Percentiles rank a stretch among this genome's conserved stretches.
Conservation (phyloP, 768 basidiomycete species). For the Suillus clintonianus region DNA sequence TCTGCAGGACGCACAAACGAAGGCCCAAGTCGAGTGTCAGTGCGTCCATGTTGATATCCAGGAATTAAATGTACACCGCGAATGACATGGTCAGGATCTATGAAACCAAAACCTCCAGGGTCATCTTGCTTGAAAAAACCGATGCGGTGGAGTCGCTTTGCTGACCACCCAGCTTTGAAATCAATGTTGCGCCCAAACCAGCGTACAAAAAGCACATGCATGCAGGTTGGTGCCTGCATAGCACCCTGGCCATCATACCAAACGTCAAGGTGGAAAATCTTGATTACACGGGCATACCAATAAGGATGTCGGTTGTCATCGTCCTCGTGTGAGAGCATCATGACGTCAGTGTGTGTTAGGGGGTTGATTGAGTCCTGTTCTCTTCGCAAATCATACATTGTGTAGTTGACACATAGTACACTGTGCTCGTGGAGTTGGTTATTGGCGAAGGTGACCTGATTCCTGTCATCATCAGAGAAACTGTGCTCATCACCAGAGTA, state of each 20-base stretch:
- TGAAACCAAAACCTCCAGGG: slow-evolving; percentile 43
- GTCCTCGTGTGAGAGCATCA: slow-evolving; percentile 31
- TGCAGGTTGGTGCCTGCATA: slow-evolving; percentile 5
- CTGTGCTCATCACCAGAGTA: slow-evolving; percentile 16
- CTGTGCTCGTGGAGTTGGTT: slow-evolving; percentile 36
- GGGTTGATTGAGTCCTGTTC: slow-evolving; percentile 23
- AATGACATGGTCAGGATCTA: slow-evolving; percentile 43
- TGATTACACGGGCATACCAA: slow-evolving; percentile 23
- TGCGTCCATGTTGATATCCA: slow-evolving; percentile 30
- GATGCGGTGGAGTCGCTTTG: slow-evolving; percentile 36
- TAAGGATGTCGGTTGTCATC: background rate
- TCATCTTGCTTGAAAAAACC: slow-evolving; percentile 35
- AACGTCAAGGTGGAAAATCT: slow-evolving; percentile 26
- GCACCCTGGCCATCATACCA: background rate
- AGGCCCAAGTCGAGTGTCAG: slow-evolving; percentile 11
- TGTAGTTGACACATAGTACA: slow-evolving; percentile 3
- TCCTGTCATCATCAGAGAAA: slow-evolving; percentile 24
- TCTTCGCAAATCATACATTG: slow-evolving; percentile 2
- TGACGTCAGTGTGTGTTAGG: slow-evolving; percentile 29
- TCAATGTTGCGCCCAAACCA: slow-evolving; percentile 35
- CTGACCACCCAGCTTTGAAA: slow-evolving; percentile 26
- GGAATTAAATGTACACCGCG: slow-evolving; percentile 44
- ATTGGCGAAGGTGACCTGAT: slow-evolving; percentile 20
- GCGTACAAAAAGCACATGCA: slow-evolving; percentile 45
- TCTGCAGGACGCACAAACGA: slow-evolving; percentile 2